Conservation (phyloP, 805 yeast species). For the Phaffomyces thermotolerans region DNA sequence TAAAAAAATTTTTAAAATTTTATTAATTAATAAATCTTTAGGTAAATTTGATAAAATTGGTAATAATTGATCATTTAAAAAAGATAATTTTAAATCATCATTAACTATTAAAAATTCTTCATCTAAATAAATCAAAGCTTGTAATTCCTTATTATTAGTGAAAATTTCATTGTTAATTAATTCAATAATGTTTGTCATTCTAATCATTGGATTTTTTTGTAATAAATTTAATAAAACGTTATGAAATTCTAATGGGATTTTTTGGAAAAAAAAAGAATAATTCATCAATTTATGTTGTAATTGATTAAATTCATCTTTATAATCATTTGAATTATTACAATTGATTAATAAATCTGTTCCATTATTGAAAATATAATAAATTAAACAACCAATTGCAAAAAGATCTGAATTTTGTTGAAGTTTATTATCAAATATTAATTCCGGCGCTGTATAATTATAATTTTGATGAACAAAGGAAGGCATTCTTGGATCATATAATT, state of each 20-base stretch:
- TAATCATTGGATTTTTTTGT: constrained; percentile 47
- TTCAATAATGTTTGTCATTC: constrained; percentile 50
- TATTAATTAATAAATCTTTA: constrained; percentile 32
- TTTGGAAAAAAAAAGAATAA: constrained; percentile 38
- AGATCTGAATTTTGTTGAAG: constrained; percentile 68
- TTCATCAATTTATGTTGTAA: constrained; percentile 39
- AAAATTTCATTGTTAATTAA: constrained; percentile 41
- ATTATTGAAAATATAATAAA: constrained; percentile 58
- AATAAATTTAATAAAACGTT: constrained; percentile 47
- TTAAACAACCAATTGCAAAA: constrained; percentile 75
- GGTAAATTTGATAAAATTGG: constrained; percentile 6
- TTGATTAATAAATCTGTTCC: constrained; percentile 35
- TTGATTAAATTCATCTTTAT: constrained; percentile 46
- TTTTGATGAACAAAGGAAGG: constrained; percentile 67
- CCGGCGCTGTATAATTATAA: constrained; percentile 79
- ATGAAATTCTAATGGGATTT: constrained; percentile 49
- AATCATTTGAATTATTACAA: constrained; percentile 49
- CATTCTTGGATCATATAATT: constrained; percentile 67
- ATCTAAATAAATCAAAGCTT: constrained; percentile 8
- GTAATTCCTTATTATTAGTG: constrained; percentile 3
- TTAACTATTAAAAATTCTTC: constrained; percentile 7
- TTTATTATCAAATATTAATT: constrained; percentile 58
- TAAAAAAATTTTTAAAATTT: constrained; percentile 64
- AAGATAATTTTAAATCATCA: constrained; percentile 3
- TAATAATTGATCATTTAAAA: constrained; percentile 4